Conservation (phyloP, 352 stramenopile genomes). For the Thalassiosira pacifica region DNA sequence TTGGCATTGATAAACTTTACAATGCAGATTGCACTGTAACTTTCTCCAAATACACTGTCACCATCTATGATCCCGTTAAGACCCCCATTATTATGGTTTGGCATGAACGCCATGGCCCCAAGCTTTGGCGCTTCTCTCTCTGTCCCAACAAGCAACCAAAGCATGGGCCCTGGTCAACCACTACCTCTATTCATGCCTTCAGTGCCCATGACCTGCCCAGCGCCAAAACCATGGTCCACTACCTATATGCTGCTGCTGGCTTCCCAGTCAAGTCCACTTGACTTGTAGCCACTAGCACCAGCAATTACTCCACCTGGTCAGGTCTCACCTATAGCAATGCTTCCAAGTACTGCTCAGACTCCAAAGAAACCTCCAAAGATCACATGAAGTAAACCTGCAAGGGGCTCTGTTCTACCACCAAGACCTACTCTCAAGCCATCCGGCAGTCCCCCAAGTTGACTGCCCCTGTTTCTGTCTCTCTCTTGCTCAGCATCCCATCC, state of each 20-base stretch:
- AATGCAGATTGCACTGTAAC: neutral
- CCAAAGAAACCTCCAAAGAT: neutral
- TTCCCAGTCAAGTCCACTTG: conserved; percentile 3
- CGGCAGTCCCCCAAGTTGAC: neutral
- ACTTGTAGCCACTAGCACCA: neutral
- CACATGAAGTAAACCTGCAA: too few species aligned
- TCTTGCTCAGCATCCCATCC: neutral
- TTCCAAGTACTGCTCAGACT: neutral
- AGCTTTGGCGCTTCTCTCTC: neutral
- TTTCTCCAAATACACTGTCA: neutral
- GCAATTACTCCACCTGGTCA: conserved; percentile 10
- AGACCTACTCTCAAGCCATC: neutral
- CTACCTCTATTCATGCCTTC: neutral
- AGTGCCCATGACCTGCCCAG: conserved; percentile 6
- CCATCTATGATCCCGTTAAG: neutral
- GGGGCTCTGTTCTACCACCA: too few species aligned
- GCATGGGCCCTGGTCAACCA: neutral
- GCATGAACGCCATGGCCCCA: neutral
- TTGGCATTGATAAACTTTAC: neutral
- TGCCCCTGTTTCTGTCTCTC: neutral
- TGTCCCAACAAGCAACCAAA: neutral
- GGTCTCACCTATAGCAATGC: conserved; percentile 4
- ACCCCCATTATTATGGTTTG: neutral
- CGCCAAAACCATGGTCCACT: neutral
- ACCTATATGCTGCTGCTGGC: neutral